Evolutionary conservation across 2,329 filamentous ascomycete species (phyloP).

Genomic region (Talaromyces sp.): DNA sequence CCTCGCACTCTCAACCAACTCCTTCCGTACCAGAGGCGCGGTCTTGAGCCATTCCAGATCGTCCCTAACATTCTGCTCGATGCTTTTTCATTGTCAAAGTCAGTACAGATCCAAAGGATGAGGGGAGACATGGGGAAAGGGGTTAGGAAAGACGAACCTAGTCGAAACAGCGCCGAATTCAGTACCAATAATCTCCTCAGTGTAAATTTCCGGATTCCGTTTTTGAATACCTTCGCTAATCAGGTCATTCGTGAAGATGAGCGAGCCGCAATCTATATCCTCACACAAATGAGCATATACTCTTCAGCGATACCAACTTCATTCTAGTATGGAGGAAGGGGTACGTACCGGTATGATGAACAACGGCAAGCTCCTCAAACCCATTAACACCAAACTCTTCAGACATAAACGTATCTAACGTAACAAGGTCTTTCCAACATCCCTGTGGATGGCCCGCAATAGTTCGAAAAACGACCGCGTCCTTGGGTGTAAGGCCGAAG

Average conservation of each 20-base stretch:
- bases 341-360: not conserved
- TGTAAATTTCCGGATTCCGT: not conserved
- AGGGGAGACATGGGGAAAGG: not conserved
- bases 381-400: not conserved
- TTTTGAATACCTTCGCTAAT: not conserved
- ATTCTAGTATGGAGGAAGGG: not conserved
- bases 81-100: not conserved
- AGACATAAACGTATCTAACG: not conserved
- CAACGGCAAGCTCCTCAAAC: not conserved
- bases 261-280: not conserved
- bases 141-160: not conserved
- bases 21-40: not conserved
- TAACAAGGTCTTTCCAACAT: not conserved
- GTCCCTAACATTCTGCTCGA: conserved; percentile 3
- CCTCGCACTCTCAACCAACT: not conserved
- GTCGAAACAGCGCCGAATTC: conserved; percentile 1
- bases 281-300: too few relatives aligned
- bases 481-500: not conserved
- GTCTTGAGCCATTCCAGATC: not conserved
- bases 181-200: not conserved
- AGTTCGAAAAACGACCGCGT: not conserved
- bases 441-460: conserved; percentile 1
- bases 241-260: not conserved
- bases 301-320: too few relatives aligned
- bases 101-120: not conserved